phyloP scores from a whole-genome alignment of 73 alveolate genomes.

The Urostyla sp. region DNA sequence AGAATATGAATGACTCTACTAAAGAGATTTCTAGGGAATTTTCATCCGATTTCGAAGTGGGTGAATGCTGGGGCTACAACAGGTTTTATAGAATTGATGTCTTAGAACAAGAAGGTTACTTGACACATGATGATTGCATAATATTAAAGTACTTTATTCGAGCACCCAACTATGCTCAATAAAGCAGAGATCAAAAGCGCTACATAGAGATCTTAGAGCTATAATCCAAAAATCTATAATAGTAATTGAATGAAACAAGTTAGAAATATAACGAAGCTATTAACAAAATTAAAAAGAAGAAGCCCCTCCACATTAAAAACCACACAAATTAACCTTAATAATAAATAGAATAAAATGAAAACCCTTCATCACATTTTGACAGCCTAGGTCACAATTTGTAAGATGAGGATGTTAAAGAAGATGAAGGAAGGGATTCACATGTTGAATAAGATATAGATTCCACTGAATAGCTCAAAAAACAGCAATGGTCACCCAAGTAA shows the following conservation, averaged over 20 bases:
- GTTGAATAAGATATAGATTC: slow-evolving; percentile 2
- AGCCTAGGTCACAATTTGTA: background rate
- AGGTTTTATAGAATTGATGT: slow-evolving; percentile 88
- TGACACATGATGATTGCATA: slow-evolving; percentile 82
- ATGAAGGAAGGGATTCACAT: background rate
- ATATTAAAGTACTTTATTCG: slow-evolving; percentile 87
- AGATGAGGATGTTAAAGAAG: slow-evolving; percentile 17
- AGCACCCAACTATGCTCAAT: slow-evolving; percentile 87
- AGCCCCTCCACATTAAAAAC: slow-evolving; percentile 38
- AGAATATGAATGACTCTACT: slow-evolving; percentile 77
- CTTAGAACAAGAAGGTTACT: slow-evolving; percentile 89
- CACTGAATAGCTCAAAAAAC: slow-evolving; percentile 16
- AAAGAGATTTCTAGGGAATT: slow-evolving; percentile 83
- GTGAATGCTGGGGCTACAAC: slow-evolving; percentile 99
- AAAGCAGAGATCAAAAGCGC: slow-evolving; percentile 84
- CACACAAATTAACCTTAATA: slow-evolving; percentile 57
- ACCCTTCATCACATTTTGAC: background rate
- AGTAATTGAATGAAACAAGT: slow-evolving; percentile 28
- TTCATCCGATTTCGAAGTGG: slow-evolving; percentile 94
- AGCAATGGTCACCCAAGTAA: slow-evolving; percentile 56
- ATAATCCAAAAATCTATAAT: slow-evolving; percentile 29
- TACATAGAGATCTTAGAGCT: slow-evolving; percentile 80
- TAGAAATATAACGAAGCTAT: slow-evolving; percentile 52
- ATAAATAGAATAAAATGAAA: slow-evolving; percentile 22
- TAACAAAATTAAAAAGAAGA: slow-evolving; percentile 52